Evolutionary conservation across 345 rosid genomes (phyloP), one percentile per base, ranked within the genome.

Genomic region (Firmiana major): DNA sequence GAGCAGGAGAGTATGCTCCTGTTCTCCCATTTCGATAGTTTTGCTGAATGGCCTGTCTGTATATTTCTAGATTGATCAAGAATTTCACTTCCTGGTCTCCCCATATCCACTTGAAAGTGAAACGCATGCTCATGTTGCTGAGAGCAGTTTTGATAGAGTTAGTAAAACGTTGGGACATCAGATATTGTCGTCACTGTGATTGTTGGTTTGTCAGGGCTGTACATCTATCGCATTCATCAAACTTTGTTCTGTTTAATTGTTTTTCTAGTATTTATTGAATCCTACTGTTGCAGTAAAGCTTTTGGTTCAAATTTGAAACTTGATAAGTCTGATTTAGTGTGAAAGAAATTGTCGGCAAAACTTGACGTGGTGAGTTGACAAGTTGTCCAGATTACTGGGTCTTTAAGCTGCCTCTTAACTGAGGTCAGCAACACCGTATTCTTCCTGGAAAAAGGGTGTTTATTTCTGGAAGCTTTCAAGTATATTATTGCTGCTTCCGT

Each of bases 321-420:
- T 28, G n/a, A 4, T 15, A 13, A 54, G 0, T 19, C 38, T 15
- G 74, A 70, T 81, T 43, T 34, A 75, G 2, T 62, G 62, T 12
- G 81, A 79, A 75, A 43, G 76, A 12, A 49, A 70, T 11, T 75
- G 62, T 72, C 36, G 64, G 77, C 55, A 75, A 63, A 83, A 60
- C 38, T 62, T 15, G 16, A 15, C 43, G 0, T 49, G 15, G 42
- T 24, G 60, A 46, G 31, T 26, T 0, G 48, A 31, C 71, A 51
- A 65, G 21, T 46, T 9, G 49, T 21, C 57, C 0, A 21, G 46
- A 55, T 71, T 28, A 9, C 19, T 40, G 26, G 15, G 40, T 34
- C 16, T 55, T 19, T 22, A 34, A 57, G 73, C 13, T 15, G 40
- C 13, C 7, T 64, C 54, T 53, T 31, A 9, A 70, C 63, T 70